Percentiles rank a stretch among this genome's conserved stretches.
Evolutionary conservation across 2,329 filamentous ascomycete genomes (phyloP).

Genomic region (Plectosphaerella cucumerina): DNA sequence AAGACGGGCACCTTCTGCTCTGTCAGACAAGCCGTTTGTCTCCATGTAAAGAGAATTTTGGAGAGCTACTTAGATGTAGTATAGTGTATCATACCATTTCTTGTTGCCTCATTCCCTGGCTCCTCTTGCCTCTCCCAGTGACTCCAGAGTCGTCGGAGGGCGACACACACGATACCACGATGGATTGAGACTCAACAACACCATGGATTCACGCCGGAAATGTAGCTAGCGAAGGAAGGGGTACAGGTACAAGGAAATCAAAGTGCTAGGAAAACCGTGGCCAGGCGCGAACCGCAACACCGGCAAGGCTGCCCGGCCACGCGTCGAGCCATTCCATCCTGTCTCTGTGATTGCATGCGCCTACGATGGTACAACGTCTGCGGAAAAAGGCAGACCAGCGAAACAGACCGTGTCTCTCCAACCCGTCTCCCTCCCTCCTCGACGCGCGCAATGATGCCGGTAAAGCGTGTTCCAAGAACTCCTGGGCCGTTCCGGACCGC

Average conservation of each 20-base stretch:
- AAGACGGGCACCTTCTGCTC: too few species aligned
- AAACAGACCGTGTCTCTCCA: conserved; percentile 11
- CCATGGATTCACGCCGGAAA: conserved; percentile 1
- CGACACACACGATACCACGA: too few species aligned
- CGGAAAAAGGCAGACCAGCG: too few species aligned
- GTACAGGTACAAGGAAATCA: conserved; percentile 3
- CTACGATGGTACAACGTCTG: not conserved
- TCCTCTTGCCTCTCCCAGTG: too few species aligned
- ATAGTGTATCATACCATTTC: conserved; percentile 7
- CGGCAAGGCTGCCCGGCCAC: not conserved
- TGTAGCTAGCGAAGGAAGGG: conserved; percentile 5
- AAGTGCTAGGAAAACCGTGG: conserved; percentile 3
- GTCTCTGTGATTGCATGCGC: too few species aligned
- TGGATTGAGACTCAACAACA: too few species aligned
- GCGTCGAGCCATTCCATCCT: too few species aligned
- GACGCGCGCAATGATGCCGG: conserved; percentile 3
- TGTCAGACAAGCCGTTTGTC: too few species aligned
- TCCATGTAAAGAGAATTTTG: too few species aligned
- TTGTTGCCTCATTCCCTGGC: too few species aligned
- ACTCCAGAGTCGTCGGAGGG: too few species aligned
- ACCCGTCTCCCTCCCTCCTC: conserved; percentile 12
- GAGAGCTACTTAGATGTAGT: conserved; percentile 5
- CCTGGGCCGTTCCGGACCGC: conserved; percentile 11
- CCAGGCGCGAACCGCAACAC: not conserved
- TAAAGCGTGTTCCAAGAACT: conserved; percentile 12